Evolutionary conservation across 371 early-diverging fungal genomes (phyloP).

Genomic region (Entomophthora muscae): DNA sequence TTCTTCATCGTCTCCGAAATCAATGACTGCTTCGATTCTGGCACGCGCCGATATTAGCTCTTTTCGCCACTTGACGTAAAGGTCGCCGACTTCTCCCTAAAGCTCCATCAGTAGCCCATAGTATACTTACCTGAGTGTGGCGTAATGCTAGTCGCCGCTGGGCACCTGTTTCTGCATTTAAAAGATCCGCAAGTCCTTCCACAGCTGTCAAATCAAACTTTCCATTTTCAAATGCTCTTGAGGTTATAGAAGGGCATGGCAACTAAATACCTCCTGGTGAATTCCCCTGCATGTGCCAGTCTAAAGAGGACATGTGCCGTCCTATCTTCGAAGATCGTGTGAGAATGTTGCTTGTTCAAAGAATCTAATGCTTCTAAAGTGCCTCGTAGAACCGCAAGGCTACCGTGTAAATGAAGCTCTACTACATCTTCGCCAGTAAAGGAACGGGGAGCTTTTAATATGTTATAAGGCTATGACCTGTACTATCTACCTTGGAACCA

Average conservation of each 20-base stretch:
- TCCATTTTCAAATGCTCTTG: constrained; percentile 55
- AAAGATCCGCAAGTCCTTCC: constrained; percentile 59
- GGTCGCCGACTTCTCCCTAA: constrained; percentile 35
- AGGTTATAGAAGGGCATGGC: not conserved
- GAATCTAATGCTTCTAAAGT: constrained; percentile 32
- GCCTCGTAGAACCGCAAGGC: constrained; percentile 43
- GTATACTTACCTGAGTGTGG: constrained; percentile 34
- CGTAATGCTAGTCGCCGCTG: constrained; percentile 48
- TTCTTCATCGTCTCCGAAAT: constrained; percentile 70
- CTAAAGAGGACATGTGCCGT: not conserved
- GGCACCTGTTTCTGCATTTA: constrained; percentile 68
- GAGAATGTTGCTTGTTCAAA: constrained; percentile 10
- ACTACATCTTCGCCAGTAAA: constrained; percentile 69
- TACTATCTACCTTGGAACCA: not conserved
- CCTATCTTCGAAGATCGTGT: constrained; percentile 18
- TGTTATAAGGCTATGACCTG: not conserved
- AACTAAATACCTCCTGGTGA: constrained; percentile 31
- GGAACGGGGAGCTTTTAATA: constrained; percentile 31
- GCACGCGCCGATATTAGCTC: constrained; percentile 42
- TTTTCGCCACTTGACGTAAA: constrained; percentile 46
- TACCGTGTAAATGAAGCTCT: constrained; percentile 67
- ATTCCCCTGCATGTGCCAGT: constrained; percentile 64
- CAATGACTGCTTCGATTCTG: constrained; percentile 53
- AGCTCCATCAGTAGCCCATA: not conserved
- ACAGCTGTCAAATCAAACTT: constrained; percentile 60